Base-by-base conservation (phyloP, 306 rosid genomes). In the Vigna unguiculata region DNA sequence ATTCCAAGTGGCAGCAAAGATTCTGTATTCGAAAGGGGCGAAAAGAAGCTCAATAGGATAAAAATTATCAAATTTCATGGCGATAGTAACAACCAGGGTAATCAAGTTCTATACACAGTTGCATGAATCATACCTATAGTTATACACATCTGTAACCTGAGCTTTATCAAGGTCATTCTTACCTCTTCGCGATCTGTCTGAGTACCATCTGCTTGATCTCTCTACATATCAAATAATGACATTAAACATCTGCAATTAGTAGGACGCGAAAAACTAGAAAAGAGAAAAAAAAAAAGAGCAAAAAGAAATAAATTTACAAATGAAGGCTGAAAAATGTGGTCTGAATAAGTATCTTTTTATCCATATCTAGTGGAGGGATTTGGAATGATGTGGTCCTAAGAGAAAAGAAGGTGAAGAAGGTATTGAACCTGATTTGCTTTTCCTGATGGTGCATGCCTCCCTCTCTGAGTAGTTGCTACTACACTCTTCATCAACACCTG, bases 1-100 rank as follows among this genome's bases (percentile, higher is more conserved):
- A 65, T 93, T 93, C 98, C 98, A 93, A 15, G 98, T 90, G 57
- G 98, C 96, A 71, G 86, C 94, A 75, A 90, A 90, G 77, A 93
- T 80, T 76, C 98, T 93, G 81, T 34, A 20, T 84, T 60, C 70
- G 75, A 46, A 67, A 45, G 34, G 57, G 62, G 79, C 63, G 32
- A 16, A 69, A 65, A 15, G 71, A 17, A 75, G 65, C 57, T 9
- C 52, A 59, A 53, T 17, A 49, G 69, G 55, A 65, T 7, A 80
- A 32, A 76, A 22, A 9, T 28, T 38, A 36, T 34, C 9, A 7
- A 75, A 19, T 48, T 49, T 9, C 25, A 54, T 63, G 20, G 48
- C 38, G 74, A 51, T 51, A 13, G 41, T 46, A 82, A 79, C 57
- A 55, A 49, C 53, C 17, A 63, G 21, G 30, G 30, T 46, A 60